Base-by-base conservation (phyloP, 139 green algal genomes). In the Chlorella sp. region DNA sequence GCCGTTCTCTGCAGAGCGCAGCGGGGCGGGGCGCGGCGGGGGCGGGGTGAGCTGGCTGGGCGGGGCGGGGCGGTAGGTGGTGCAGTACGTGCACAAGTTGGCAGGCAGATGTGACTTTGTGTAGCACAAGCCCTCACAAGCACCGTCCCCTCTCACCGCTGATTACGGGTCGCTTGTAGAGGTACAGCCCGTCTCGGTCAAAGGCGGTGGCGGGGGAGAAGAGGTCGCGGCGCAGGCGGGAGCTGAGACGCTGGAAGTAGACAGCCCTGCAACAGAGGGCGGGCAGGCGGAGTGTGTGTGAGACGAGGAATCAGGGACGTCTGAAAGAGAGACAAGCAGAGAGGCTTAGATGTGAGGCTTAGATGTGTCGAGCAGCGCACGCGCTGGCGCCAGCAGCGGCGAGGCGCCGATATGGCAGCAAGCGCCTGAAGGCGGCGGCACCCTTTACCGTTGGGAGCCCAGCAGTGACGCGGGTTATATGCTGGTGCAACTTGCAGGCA, bases 151-250 rank as follows among this genome's bases (percentile, higher is more conserved):
- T 21, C 85, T 83, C 85, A 64, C 61, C 76, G 36, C 61, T 85
- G 28, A 82, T 87, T 71, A 93, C 87, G 40, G 91, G 91, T 19
- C 91, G 79, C 77, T 95, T 95, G 83, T 92, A 92, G 14, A 95
- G 15, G 80, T 94, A 95, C 2, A 95, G 86, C 5, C 92, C 92
- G 26, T 94, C 91, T 21, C 22, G 28, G 37, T 90, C 24, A 71
- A 94, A 81, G 32, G 18, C 68, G 24, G 37, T 14, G 9, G 81
- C 81, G 3, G 48, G 14, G 32, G 16, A 57, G 79, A 88, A 91
- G 7, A 84, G 42, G 16, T 53, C 40, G n/a, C 53, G 68, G 36
- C 37, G 83, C 84, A 88, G 84, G 28, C 64, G 39, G 39, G 84
- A 24, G 64, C 39, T 39, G 28, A 88, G 84, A 12, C 84, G 84